phyloP scores from a whole-genome alignment of 352 stramenopile species.

The Pythium brassicae region DNA sequence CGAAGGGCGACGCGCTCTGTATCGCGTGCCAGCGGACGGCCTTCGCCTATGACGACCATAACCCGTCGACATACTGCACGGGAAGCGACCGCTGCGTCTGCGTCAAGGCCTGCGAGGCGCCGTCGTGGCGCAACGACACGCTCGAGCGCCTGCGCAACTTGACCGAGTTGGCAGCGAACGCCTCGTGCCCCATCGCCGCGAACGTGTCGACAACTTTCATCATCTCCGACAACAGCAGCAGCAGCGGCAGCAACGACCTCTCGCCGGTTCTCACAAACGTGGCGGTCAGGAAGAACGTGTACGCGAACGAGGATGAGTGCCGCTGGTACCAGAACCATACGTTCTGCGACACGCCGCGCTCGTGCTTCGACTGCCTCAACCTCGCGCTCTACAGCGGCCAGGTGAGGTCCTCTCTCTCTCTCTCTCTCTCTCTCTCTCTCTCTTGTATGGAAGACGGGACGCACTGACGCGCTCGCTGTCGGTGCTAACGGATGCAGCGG shows the following conservation, averaged over 20 bases:
- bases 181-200: conserved; percentile 26
- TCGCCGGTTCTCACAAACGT: neutral
- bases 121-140: conserved; percentile 38
- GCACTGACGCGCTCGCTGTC: too few relatives aligned
- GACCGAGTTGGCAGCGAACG: conserved; percentile 14
- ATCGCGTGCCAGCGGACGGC: conserved; percentile 25
- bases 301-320: conserved; percentile 36
- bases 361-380: conserved; percentile 32
- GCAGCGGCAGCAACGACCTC: conserved; percentile 8
- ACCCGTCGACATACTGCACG: conserved; percentile 48
- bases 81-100: conserved; percentile 40
- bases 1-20: conserved; percentile 29
- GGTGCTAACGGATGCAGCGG: conserved; percentile 11
- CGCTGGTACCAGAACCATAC: conserved; percentile 70
- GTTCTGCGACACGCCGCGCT: conserved; percentile 17
- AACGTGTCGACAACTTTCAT: conserved; percentile 22
- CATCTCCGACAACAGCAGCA: conserved; percentile 11
- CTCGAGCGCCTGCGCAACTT: conserved; percentile 24
- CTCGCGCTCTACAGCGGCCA: conserved; percentile 20
- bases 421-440: too few relatives aligned
- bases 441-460: too few relatives aligned
- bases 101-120: conserved; percentile 45
- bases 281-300: conserved; percentile 25
- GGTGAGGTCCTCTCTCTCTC: conserved; percentile 16
- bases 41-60: conserved; percentile 32